Evolutionary conservation across 352 stramenopile genomes (phyloP), one percentile per base, ranked within the genome.

Genomic region (Pythium phragmitis): DNA sequence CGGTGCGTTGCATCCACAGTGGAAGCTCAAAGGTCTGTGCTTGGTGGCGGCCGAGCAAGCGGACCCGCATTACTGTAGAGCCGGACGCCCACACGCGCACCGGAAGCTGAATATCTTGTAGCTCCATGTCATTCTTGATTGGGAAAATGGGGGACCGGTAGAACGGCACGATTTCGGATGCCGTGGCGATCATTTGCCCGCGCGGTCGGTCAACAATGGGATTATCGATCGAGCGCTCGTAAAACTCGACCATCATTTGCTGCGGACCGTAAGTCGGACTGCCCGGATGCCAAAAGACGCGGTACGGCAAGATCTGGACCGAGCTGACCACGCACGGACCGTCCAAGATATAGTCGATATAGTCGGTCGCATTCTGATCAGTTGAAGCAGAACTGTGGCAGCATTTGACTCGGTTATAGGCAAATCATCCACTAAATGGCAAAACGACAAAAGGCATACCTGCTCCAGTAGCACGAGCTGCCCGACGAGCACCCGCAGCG

Each of bases 401-500:
- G 8, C 19, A 57, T 47, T n/a, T 34, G 11, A 43, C 17, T 21
- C 34, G 17, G 51, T 34, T 61, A 26, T 9, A 26, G 66, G 39
- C 7, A 34, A 17, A 16, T 34, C 46, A 23, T 33, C 30, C 5
- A 52, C 21, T 11, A 28, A 52, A 52, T 17, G 7, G 7, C 36
- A 41, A 45, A 21, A 34, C 36, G 5, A 33, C 17, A 21, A 8
- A 49, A 14, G 47, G 47, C 60, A 28, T 67, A 80, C 73, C 74
- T 93, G 77, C 86, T 94, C 86, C 86, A 94, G 67, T 92, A 94
- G 74, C 86, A 94, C 41, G 80, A 89, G 45, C 79, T 79, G 3
- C 80, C 82, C 4, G 72, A 77, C 4, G 82, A 91, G 65, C 86
- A 94, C 23, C 86, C 84, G 59, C 86, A 94, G 36, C 73, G 72